Conservation (phyloP, 768 basidiomycete species). For the Russula griseocarnosa region DNA sequence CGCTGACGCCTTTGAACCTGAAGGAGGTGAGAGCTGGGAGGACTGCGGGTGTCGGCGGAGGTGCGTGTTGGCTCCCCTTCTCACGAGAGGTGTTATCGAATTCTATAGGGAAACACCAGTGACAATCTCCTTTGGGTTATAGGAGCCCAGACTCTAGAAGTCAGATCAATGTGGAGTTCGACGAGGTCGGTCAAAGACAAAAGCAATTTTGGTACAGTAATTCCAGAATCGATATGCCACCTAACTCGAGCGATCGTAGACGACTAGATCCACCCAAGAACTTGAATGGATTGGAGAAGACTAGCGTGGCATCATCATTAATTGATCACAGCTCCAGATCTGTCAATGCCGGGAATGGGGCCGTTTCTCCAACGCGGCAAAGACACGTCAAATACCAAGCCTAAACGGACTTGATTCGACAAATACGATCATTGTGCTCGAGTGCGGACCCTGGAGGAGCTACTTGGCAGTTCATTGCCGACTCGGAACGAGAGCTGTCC, state of each 20-base stretch:
- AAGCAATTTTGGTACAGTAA: not conserved
- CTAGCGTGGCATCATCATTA: not conserved
- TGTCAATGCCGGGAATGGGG: not conserved
- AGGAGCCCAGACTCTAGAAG: not conserved
- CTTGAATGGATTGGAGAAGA: not conserved
- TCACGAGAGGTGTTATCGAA: not conserved
- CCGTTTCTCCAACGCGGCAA: not conserved
- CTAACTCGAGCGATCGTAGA: not conserved
- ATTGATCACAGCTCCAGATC: not conserved
- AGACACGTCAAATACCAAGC: not conserved
- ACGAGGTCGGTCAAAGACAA: constrained; percentile 4
- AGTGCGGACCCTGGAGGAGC: too few species aligned
- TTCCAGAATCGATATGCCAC: not conserved
- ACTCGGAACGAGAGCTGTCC: too few species aligned
- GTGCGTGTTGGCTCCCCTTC: not conserved
- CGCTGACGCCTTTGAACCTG: not conserved
- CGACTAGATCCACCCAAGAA: not conserved
- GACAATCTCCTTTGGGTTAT: not conserved
- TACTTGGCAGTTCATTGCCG: too few species aligned
- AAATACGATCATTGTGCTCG: not conserved
- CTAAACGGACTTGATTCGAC: not conserved
- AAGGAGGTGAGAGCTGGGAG: not conserved
- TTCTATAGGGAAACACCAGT: not conserved
- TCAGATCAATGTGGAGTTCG: not conserved
- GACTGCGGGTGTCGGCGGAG: not conserved